A percentile compares a stretch with the other conserved stretches of the same genome.
These are phyloP conservation scores for Ophidiomyces ophidiicola DNA, from an alignment of 2,329 filamentous ascomycete species.

Conservation along the genomic window DNA sequence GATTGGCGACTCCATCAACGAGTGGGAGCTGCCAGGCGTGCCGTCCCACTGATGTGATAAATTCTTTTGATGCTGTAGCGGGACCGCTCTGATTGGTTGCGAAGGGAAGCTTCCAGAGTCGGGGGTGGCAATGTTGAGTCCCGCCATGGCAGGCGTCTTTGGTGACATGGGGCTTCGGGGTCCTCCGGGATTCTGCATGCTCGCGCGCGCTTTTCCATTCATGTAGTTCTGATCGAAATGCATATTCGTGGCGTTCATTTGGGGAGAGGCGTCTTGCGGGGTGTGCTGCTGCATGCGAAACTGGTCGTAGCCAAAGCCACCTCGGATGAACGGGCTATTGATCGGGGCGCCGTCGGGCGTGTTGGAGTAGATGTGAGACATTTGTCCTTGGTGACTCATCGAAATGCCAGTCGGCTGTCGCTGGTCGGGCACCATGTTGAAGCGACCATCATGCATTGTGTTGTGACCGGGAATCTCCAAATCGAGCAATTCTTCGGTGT, in stretches of 20 bases:
- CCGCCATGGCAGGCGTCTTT: constrained; percentile 66
- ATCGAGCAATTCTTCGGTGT: constrained; percentile 80
- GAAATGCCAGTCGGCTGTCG: constrained; percentile 41
- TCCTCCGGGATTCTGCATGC: constrained; percentile 59
- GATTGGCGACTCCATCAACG: constrained; percentile 79
- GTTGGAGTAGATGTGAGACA: constrained; percentile 68
- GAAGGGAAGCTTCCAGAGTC: constrained; percentile 62
- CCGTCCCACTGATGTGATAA: constrained; percentile 83
- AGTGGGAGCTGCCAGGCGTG: constrained; percentile 69
- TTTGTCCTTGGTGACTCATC: constrained; percentile 54
- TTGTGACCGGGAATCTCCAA: constrained; percentile 34
- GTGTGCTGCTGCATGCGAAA: constrained; percentile 52
- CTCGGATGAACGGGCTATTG: constrained; percentile 72
- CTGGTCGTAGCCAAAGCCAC: constrained; percentile 62
- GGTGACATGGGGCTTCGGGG: constrained; percentile 71
- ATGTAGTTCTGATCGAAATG: constrained; percentile 47
- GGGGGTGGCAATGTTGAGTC: constrained; percentile 57
- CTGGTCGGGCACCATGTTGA: constrained; percentile 40
- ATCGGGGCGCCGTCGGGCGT: constrained; percentile 87
- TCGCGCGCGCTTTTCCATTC: constrained; percentile 46
- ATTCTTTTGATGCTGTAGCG: constrained; percentile 62
- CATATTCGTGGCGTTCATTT: constrained; percentile 29
- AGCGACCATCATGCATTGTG: constrained; percentile 25
- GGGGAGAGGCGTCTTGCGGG: constrained; percentile 32
- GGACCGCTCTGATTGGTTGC: constrained; percentile 62